These are phyloP conservation scores for Boechera stricta DNA, from an alignment of 345 rosid genomes.

Conservation along the genomic window DNA sequence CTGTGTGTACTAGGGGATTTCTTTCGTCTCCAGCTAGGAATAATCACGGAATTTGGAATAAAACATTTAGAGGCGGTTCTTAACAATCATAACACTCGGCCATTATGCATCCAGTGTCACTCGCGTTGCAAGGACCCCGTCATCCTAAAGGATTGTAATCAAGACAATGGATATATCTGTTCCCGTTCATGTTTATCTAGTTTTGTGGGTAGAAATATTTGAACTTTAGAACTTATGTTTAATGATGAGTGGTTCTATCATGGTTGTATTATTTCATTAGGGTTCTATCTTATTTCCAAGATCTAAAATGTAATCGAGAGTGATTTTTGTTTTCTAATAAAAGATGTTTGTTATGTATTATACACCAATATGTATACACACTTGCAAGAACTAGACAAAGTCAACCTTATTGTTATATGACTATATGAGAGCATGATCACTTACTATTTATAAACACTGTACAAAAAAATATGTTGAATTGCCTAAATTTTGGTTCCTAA, in stretches of 20 bases:
- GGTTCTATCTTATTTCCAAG: no score
- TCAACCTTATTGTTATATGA: no score
- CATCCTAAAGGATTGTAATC: not conserved
- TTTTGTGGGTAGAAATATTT: not conserved
- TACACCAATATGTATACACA: no score
- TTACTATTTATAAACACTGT: no score
- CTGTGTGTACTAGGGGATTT: constrained; percentile 7
- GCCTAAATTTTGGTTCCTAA: not conserved
- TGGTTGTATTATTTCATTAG: no score
- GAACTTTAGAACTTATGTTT: not conserved
- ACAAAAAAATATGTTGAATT: not conserved
- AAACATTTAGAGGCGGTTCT: not conserved
- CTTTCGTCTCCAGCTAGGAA: not conserved
- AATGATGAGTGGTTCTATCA: no score
- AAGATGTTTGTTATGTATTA: no score
- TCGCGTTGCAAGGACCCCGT: constrained; percentile 34
- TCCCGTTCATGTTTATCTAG: not conserved
- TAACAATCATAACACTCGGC: constrained; percentile 1
- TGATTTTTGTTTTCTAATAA: no score
- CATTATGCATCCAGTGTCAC: constrained; percentile 6
- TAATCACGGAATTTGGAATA: fast-evolving
- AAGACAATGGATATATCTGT: constrained; percentile 3
- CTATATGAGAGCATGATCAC: no score
- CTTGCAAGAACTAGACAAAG: no score
- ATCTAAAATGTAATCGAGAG: no score